Base-by-base conservation (phyloP, 2,329 filamentous ascomycete genomes). In the Dothideomycetes sp. region DNA sequence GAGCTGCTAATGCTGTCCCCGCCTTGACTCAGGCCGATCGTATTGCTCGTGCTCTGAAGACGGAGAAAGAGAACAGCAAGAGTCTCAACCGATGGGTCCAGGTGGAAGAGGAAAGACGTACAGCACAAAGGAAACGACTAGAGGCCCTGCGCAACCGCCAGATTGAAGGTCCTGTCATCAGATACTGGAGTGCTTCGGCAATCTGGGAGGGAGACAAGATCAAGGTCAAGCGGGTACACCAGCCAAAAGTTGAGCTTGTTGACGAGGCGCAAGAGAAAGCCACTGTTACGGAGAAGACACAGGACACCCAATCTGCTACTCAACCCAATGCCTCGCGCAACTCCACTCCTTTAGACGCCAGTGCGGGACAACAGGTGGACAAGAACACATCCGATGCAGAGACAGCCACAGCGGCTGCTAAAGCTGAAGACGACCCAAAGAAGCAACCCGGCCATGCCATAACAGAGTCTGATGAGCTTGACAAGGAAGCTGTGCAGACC, bases 81-180 rank as follows among this genome's bases (percentile, higher is more conserved):
- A 96, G 82, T 60, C 65, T 94, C 54, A 95, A 89, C 55, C 74
- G 85, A 41, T 96, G 89, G 88, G 88, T 96, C 59, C 82, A 86
- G 59, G 84, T 86, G 5, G 91, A 98, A 63, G 87, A 86, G 62
- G 79, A 82, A 57, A 78, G 89, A 43, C 83, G 88, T 49, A 85
- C 89, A 52, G 84, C 94, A 54, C 75, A 89, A 45, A 75, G 78
- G 47, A 82, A 79, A 31, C 89, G 83, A 62, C 69, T 96, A 35
- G 87, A 89, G 30, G 91, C 89, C 11, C 68, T 96, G 50, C 84
- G 94, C 52, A 85, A 87, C 57, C 77, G 88, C 36, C 85, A 83
- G 37, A 72, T 96, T 7, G 80, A 89, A 39, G 91, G 91, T 0
- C 86, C 91, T 0, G 85, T 95, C 9, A 79, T 95, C 31, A 85